Evolutionary conservation across 495 filamentous ascomycete species (phyloP), one percentile per base, ranked within the genome.

Genomic region (Penicillium parvum): DNA sequence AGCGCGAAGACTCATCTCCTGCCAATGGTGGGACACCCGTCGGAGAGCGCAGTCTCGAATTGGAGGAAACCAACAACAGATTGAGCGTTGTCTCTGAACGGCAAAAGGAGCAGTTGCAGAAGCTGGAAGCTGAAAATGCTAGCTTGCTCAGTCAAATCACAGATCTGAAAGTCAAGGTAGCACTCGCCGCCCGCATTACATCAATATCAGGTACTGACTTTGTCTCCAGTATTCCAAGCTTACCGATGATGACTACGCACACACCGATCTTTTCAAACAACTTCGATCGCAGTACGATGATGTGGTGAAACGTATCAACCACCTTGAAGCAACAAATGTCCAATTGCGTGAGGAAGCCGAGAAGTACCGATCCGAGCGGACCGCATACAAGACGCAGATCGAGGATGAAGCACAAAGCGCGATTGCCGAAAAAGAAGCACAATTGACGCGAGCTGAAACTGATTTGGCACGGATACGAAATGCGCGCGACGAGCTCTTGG

Each of bases 281-380:
- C 75, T 96, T 44, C 94, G 88, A 65, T 79, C 78, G 19, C 88
- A 95, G 52, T 84, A 95, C 53, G 90, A 96, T 46, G 94, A 96
- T 58, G 79, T 94, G 12, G 86, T 96, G 40, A 88, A 85, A 55
- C 82, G 89, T 7, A 79, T 96, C 60, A 97, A 97, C 58, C 78
- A 95, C 55, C 66, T 96, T 5, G 90, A 97, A 63, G 89, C 90
- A 9, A 84, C 81, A 11, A 95, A 96, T 57, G 82, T 83, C 32
- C 82, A 90, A 49, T 69, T 96, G 19, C 82, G 84, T 8, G 86
- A 95, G 58, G 88, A 92, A 50, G 84, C 85, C 1, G 81, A 89
- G 60, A 92, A 86, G 55, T 68, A 86, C 38, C 86, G 90, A 42
- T 80, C 85, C 2, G 92, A 97, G 64, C 68, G 92, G 27, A 90